phyloP scores from a whole-genome alignment of 2,329 filamentous ascomycete species.

The Venturia nashicola region DNA sequence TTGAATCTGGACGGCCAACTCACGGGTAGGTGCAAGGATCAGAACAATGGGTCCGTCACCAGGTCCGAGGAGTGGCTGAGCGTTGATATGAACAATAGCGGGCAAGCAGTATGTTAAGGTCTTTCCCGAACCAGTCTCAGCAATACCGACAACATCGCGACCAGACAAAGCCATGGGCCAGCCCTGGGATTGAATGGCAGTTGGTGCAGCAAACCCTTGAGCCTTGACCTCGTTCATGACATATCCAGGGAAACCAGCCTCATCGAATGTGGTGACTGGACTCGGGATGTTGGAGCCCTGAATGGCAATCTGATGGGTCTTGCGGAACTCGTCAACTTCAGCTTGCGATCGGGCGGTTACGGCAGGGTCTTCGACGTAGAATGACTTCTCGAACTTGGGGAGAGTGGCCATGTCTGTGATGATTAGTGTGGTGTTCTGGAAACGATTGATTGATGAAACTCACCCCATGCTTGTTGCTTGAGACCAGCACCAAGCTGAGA shows the following conservation, averaged over 20 bases:
- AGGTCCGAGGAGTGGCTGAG: conserved; percentile 86
- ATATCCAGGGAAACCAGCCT: conserved; percentile 92
- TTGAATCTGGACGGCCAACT: conserved; percentile 97
- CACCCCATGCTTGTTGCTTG: conserved; percentile 82
- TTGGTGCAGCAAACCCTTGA: conserved; percentile 87
- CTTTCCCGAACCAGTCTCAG: conserved; percentile 98
- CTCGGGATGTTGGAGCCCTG: conserved; percentile 73
- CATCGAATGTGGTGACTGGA: conserved; percentile 93
- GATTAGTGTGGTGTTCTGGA: conserved; percentile 11
- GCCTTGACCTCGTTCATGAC: conserved; percentile 98
- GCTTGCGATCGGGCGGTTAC: conserved; percentile 61
- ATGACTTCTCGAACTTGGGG: conserved; percentile 97
- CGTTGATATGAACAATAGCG: conserved; percentile 98
- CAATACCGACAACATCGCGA: conserved; percentile 97
- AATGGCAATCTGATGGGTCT: conserved; percentile 72
- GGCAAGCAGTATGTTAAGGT: conserved; percentile 96
- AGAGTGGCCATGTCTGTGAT: conserved; percentile 57
- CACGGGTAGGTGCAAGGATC: conserved; percentile 90
- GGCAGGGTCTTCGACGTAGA: conserved; percentile 89
- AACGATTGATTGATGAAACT: conserved; percentile 25
- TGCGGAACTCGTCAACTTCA: conserved; percentile 82
- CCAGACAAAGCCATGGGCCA: conserved; percentile 99
- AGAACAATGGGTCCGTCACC: conserved; percentile 95
- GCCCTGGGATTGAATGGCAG: conserved; percentile 93
- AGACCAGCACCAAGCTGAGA: conserved; percentile 75